phyloP scores from a whole-genome alignment of 371 early-diverging fungal species.

The Thermomucor indicae-seudaticae region DNA sequence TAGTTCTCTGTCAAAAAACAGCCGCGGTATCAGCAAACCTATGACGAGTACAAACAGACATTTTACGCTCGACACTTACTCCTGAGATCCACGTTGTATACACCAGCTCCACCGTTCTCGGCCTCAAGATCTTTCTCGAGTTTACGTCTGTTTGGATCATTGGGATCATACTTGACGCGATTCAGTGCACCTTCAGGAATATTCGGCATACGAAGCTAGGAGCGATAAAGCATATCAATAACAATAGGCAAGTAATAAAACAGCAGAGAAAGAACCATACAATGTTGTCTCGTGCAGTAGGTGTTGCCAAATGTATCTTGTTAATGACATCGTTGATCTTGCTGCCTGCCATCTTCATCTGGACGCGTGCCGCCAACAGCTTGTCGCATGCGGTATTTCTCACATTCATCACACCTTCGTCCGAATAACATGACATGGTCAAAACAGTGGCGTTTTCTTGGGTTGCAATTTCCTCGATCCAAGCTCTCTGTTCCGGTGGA shows the following conservation, averaged over 20 bases:
- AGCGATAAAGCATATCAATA: constrained; percentile 7
- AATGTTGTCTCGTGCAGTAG: constrained; percentile 80
- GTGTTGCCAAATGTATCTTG: constrained; percentile 92
- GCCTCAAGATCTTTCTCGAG: constrained; percentile 90
- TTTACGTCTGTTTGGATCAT: constrained; percentile 79
- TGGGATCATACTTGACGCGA: constrained; percentile 71
- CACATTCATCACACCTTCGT: constrained; percentile 95
- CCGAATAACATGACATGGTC: constrained; percentile 88
- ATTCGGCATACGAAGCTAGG: constrained; percentile 80
- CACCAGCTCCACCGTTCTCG: constrained; percentile 94
- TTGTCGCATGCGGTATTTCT: constrained; percentile 93
- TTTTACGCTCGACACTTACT: constrained; percentile 29
- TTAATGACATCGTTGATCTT: constrained; percentile 93
- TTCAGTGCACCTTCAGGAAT: constrained; percentile 78
- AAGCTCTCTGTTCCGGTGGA: constrained; percentile 63
- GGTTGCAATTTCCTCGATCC: constrained; percentile 72
- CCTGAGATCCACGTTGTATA: constrained; percentile 91
- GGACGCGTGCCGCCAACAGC: constrained; percentile 90
- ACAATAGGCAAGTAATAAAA: constrained; percentile 7
- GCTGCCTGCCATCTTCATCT: constrained; percentile 88
- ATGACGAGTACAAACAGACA: not conserved
- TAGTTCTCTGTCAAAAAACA: constrained; percentile 60
- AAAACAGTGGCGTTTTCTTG: constrained; percentile 72
- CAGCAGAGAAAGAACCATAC: constrained; percentile 14
- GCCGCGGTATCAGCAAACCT: not conserved